These are phyloP conservation scores for Eucalyptus tenuipes DNA, from an alignment of 345 rosid genomes.

Conservation along the genomic window DNA sequence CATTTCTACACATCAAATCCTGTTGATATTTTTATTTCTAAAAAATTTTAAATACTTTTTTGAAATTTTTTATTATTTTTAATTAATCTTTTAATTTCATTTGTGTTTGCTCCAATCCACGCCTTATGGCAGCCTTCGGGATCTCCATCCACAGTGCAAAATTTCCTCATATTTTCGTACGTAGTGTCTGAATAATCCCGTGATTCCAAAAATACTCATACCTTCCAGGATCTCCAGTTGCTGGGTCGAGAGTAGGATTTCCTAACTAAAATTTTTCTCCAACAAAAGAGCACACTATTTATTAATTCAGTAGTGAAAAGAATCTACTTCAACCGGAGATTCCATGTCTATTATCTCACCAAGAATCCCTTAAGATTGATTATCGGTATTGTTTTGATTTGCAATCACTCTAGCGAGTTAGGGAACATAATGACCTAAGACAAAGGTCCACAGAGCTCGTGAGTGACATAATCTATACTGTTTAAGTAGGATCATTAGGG, in stretches of 20 bases:
- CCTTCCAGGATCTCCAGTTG: background rate
- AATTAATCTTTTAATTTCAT: too few relatives aligned
- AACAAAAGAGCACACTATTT: background rate
- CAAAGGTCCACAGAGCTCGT: background rate
- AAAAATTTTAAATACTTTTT: too few relatives aligned
- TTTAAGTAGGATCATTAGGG: background rate
- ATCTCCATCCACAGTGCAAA: background rate
- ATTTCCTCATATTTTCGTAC: background rate
- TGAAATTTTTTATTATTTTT: too few relatives aligned
- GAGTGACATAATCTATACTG: background rate
- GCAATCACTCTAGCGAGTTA: background rate
- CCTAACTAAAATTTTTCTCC: background rate
- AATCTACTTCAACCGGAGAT: background rate
- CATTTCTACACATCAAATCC: background rate
- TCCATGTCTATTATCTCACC: background rate
- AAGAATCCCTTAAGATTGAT: background rate
- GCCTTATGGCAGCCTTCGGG: background rate
- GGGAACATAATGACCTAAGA: background rate
- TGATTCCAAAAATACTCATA: background rate
- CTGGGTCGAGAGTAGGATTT: background rate
- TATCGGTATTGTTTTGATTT: background rate
- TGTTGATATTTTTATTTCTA: too few relatives aligned
- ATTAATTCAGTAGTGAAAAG: background rate
- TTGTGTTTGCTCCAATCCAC: background rate
- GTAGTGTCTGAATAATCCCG: background rate